These are phyloP conservation scores for Epichloe baconii DNA, from an alignment of 2,329 filamentous ascomycete genomes.

Conservation along the genomic window DNA sequence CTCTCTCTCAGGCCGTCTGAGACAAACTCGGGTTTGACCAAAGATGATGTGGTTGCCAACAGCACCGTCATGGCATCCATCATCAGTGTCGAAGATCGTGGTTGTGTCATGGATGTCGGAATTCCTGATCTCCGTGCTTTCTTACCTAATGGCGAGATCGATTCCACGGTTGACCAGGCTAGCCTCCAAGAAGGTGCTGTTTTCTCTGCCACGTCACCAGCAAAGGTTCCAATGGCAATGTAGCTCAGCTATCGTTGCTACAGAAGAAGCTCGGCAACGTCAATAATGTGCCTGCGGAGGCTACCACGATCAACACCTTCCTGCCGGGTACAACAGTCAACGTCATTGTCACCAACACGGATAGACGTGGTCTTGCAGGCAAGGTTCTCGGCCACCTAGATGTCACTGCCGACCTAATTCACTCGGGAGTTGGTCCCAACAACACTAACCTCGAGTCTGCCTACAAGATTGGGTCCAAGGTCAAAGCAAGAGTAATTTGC, in stretches of 20 bases:
- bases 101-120: constrained; percentile 84
- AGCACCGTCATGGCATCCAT: constrained; percentile 78
- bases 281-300: constrained; percentile 54
- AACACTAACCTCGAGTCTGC: constrained; percentile 59
- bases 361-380: constrained; percentile 62
- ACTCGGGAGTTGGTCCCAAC: constrained; percentile 64
- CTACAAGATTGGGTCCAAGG: constrained; percentile 71
- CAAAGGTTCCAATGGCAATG: constrained; percentile 63
- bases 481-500: constrained; percentile 78
- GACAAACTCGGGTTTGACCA: constrained; percentile 61
- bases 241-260: constrained; percentile 73
- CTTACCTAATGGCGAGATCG: constrained; percentile 71
- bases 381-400: constrained; percentile 89
- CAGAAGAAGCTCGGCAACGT: constrained; percentile 54
- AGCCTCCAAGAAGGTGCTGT: constrained; percentile 72
- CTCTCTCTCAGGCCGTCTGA: constrained; percentile 70
- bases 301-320: constrained; percentile 80
- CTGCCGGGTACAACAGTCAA: constrained; percentile 86
- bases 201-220: constrained; percentile 69
- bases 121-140: constrained; percentile 67
- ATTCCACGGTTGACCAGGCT: constrained; percentile 48
- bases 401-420: constrained; percentile 79
- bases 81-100: constrained; percentile 87
- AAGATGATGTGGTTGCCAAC: constrained; percentile 61
- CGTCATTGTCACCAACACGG: constrained; percentile 65